Evolutionary conservation across 495 filamentous ascomycete species (phyloP).

Genomic region (Tuber borchii): DNA sequence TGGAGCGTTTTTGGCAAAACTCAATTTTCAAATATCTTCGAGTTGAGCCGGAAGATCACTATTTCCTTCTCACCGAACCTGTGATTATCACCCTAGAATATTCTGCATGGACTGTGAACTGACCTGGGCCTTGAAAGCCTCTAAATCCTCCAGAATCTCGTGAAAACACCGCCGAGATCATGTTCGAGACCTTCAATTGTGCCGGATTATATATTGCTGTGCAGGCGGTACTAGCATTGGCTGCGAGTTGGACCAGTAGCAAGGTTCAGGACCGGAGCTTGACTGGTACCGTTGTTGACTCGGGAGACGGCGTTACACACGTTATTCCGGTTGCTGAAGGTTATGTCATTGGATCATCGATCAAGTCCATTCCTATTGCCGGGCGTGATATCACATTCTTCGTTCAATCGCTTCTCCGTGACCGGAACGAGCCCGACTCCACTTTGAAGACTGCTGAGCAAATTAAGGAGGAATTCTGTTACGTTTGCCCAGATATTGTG

Average conservation of each 20-base stretch:
- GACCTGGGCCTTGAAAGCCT: constrained; percentile 52
- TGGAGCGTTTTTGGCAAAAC: constrained; percentile 99
- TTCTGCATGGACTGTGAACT: not conserved
- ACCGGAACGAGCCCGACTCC: constrained; percentile 92
- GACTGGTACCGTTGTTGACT: constrained; percentile 95
- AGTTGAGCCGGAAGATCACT: constrained; percentile 96
- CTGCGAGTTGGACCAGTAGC: constrained; percentile 95
- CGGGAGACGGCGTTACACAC: constrained; percentile 95
- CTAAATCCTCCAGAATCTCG: constrained; percentile 97
- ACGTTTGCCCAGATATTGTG: constrained; percentile 95
- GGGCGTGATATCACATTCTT: constrained; percentile 98
- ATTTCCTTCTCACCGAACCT: constrained; percentile 95
- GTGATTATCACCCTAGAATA: constrained; percentile 49
- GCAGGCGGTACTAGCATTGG: constrained; percentile 91
- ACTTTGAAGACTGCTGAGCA: constrained; percentile 94
- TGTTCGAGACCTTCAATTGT: constrained; percentile 99
- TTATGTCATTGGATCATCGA: constrained; percentile 96
- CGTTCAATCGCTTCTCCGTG: constrained; percentile 88
- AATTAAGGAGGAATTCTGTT: constrained; percentile 97
- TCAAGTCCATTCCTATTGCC: constrained; percentile 96
- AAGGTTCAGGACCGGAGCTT: constrained; percentile 96
- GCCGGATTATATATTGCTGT: constrained; percentile 98
- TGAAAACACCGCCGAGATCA: constrained; percentile 98
- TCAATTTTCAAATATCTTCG: constrained; percentile 99
- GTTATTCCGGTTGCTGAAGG: constrained; percentile 98